Base-by-base conservation (phyloP, 2,329 filamentous ascomycete genomes). In the Gremmenia infestans region DNA sequence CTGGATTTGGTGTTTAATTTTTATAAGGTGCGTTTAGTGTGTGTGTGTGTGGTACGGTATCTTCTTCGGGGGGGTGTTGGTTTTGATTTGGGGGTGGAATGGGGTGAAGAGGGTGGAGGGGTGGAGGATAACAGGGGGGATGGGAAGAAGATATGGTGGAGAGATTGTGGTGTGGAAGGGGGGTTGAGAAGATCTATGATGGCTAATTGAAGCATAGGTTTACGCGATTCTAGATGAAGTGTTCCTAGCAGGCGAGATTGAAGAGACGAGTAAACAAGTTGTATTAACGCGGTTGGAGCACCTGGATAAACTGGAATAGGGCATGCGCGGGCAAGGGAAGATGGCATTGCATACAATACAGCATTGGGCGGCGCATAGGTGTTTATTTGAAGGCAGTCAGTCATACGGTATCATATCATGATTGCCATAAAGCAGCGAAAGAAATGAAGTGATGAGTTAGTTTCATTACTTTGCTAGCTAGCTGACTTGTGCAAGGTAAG, bases 191-290 rank as follows among this genome's bases (percentile, higher is more conserved):
- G 50, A 43, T 32, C 50, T 12, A 49, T 23, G 52, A 17, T 56
- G 15, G 48, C 15, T 35, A n/a, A 46, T 40, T 19, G n/a, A 15
- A 43, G 42, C 58, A 50, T 64, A 87, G 83, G 93, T 99, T 62
- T 99, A 99, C 74, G 94, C 94, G 49, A 99, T 99, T 61, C 84
- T 99, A 28, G 94, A 99, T 71, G 94, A 99, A 77, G 94, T 99
- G 19, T 99, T 99, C 72, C 76, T 99, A 59, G 94, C 94, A 0
- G 94, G 94, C 17, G 94, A 99, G 80, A 96, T 99, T 59, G 91
- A 99, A 75, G 94, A 99, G 81, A 97, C 93, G 60, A 96, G 91
- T 72, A 99, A 97, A 74, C 93, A 97, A 75, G 94, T 97, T 35
- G 94, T 99, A 17, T 76, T 99, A 68, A 97, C 94, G 53, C 78